Conservation (phyloP, 768 basidiomycete species). For the Pleurotus citrinopileatus region DNA sequence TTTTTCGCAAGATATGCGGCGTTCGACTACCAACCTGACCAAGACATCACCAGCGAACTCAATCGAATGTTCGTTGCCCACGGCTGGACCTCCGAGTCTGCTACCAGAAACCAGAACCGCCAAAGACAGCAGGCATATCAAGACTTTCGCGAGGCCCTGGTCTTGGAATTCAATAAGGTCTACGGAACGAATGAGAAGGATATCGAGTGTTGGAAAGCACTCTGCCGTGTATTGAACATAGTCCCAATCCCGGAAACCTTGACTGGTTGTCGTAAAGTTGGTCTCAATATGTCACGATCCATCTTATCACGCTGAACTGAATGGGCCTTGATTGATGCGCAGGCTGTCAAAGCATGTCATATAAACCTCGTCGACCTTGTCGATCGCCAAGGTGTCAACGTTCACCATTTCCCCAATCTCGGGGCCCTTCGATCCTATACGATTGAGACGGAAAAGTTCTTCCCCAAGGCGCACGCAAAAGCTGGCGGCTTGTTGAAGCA, state of each 20-base stretch:
- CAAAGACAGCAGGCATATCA: not conserved
- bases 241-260: conserved; percentile 24
- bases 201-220: conserved; percentile 10
- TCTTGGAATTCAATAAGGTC: conserved; percentile 26
- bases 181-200: conserved; percentile 29
- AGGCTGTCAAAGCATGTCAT: conserved; percentile 26
- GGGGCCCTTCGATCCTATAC: conserved; percentile 29
- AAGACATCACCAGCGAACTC: not conserved
- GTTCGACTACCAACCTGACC: not conserved
- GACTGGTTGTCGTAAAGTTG: conserved; percentile 23
- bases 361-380: conserved; percentile 41
- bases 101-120: not conserved
- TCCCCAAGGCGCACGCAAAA: conserved; percentile 25
- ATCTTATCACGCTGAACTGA: no score
- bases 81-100: not conserved
- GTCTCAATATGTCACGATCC: no score
- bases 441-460: conserved; percentile 19
- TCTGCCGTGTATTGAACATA: conserved; percentile 19
- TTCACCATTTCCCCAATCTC: conserved; percentile 22
- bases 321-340: no score
- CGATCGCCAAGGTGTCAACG: conserved; percentile 14
- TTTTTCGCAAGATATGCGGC: not conserved
- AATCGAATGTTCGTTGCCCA: not conserved
- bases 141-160: conserved; percentile 25
- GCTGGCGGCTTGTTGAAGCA: conserved; percentile 28